Conservation (phyloP, 352 stramenopile genomes). For the Phytophthora multivora region DNA sequence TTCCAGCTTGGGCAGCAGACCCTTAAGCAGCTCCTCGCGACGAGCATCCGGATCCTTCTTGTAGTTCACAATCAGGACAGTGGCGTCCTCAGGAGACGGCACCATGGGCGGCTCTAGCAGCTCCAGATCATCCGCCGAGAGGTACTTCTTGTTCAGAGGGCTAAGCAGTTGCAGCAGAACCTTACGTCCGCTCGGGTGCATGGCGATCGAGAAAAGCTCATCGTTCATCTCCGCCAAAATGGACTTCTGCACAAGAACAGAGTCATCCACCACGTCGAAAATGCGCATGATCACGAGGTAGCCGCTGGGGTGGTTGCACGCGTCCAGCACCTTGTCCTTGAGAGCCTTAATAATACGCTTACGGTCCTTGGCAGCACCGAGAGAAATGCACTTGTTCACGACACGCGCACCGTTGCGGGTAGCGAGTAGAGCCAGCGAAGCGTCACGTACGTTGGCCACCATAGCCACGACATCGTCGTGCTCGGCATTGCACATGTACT, state of each 20-base stretch:
- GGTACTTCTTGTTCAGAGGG: conserved; percentile 84
- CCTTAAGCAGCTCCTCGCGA: conserved; percentile 79
- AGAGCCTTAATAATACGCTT: conserved; percentile 92
- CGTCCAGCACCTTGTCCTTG: conserved; percentile 90
- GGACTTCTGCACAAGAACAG: conserved; percentile 90
- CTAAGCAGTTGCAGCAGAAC: conserved; percentile 81
- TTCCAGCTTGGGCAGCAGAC: conserved; percentile 80
- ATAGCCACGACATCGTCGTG: conserved; percentile 84
- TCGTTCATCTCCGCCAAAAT: conserved; percentile 84
- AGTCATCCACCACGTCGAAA: conserved; percentile 91
- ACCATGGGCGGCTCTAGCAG: conserved; percentile 80
- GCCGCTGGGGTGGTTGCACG: conserved; percentile 89
- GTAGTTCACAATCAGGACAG: conserved; percentile 79
- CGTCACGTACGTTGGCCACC: conserved; percentile 86
- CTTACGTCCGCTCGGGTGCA: conserved; percentile 80
- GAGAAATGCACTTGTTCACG: conserved; percentile 84
- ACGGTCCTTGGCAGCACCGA: conserved; percentile 88
- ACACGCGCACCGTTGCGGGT: conserved; percentile 89
- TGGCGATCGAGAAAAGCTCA: conserved; percentile 68
- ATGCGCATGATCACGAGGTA: conserved; percentile 91
- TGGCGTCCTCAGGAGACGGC: conserved; percentile 64
- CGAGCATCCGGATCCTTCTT: conserved; percentile 85
- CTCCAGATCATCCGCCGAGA: conserved; percentile 76
- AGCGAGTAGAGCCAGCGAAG: conserved; percentile 82
- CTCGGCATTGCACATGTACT: conserved; percentile 87